Evolutionary conservation across 306 rosid genomes (phyloP).

Genomic region (Citrullus amarus): DNA sequence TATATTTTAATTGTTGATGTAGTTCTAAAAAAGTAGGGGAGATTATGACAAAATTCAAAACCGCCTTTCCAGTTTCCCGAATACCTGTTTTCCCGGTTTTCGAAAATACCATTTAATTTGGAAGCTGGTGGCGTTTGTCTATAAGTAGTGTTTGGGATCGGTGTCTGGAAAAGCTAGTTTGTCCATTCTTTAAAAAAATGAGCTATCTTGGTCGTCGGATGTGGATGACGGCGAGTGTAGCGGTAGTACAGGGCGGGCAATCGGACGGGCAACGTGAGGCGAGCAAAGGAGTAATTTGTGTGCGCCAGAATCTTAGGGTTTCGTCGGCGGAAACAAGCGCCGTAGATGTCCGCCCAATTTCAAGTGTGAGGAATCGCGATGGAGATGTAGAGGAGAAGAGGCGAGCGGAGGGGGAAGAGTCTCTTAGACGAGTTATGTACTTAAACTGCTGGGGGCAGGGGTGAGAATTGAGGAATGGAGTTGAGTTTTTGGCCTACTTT

Average conservation of each 20-base stretch:
- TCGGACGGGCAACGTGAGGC: slow-evolving; percentile 35
- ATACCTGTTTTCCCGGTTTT: too few species aligned
- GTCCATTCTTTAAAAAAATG: slow-evolving; percentile 13
- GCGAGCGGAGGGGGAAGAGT: slow-evolving; percentile 42
- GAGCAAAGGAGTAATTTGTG: slow-evolving; percentile 34
- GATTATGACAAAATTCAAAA: too few species aligned
- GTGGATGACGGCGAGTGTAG: slow-evolving; percentile 75
- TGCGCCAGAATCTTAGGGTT: slow-evolving; percentile 33
- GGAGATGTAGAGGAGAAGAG: slow-evolving; percentile 19
- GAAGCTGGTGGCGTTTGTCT: too few species aligned
- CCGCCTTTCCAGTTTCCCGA: too few species aligned
- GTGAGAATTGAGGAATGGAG: slow-evolving; percentile 3
- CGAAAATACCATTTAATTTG: too few species aligned
- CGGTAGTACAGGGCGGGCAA: slow-evolving; percentile 53
- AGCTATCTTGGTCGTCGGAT: slow-evolving; percentile 39
- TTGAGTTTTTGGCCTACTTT: not conserved
- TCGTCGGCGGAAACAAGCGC: slow-evolving; percentile 16
- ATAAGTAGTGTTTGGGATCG: too few species aligned
- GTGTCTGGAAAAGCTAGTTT: too few species aligned
- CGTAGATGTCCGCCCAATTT: not conserved
- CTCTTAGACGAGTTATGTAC: slow-evolving; percentile 76
- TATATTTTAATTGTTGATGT: too few species aligned
- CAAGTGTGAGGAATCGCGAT: slow-evolving; percentile 10
- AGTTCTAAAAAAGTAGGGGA: too few species aligned
- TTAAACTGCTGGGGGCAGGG: slow-evolving; percentile 92